Percentiles rank a stretch among this genome's conserved stretches.
These are phyloP conservation scores for Colletotrichum australisinense DNA, from an alignment of 2,329 filamentous ascomycete genomes.

Conservation along the genomic window DNA sequence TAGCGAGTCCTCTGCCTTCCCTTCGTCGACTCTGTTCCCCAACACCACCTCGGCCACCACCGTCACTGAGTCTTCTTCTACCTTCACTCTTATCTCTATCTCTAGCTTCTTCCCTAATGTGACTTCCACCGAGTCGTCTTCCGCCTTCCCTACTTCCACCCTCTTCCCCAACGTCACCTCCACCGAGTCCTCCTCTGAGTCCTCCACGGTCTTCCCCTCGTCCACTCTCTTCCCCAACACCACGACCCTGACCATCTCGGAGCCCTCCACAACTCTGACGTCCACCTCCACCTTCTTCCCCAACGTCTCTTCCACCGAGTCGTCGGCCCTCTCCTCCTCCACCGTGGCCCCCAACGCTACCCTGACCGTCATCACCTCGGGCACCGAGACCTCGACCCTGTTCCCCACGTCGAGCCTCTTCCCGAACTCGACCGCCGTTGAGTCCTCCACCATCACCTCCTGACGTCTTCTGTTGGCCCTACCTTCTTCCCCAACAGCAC, in stretches of 20 bases:
- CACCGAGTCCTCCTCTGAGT: not conserved
- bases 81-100: not conserved
- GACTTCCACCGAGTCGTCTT: not conserved
- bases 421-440: constrained; percentile 13
- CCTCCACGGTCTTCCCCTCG: constrained; percentile 7
- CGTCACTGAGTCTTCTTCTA: not conserved
- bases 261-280: not conserved
- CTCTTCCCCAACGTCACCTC: constrained; percentile 2
- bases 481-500: constrained; percentile 9
- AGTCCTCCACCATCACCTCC: constrained; percentile 1
- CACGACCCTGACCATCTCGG: not conserved
- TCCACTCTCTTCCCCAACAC: constrained; percentile 8
- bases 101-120: constrained; percentile 15
- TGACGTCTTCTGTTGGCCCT: not conserved
- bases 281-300: constrained; percentile 10
- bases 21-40: constrained; percentile 15
- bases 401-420: constrained; percentile 15
- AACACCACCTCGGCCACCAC: not conserved
- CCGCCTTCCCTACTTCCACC: not conserved
- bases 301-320: not conserved
- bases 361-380: not conserved
- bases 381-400: constrained; percentile 1
- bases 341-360: constrained; percentile 24
- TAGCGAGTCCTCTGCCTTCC: not conserved
- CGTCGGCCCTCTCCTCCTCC: not conserved